Evolutionary conservation across 768 basidiomycete genomes (phyloP), one percentile per base, ranked within the genome.

Genomic region (Rickenella mellea): DNA sequence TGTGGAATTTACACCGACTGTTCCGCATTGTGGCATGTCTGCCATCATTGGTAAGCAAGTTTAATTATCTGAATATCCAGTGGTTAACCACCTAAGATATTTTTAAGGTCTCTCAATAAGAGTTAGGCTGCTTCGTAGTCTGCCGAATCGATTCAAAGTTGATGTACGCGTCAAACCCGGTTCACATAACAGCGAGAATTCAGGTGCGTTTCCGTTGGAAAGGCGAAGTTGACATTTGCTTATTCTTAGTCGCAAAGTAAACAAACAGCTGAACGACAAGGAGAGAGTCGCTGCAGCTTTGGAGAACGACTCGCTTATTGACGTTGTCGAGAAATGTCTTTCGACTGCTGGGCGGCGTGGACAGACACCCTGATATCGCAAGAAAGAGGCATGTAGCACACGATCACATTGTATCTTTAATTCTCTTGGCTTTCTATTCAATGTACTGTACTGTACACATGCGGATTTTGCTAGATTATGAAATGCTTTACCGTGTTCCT

Each of bases 251-350:
- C 27, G 15, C 26, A 28, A 49, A 94, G 96, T 99, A 9, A 99
- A 98, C 64, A 97, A 97, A 59, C 96, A 99, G 55, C 70, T 99
- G 26, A 99, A 99, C 54, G 96, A 99, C 66, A 99, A 99, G 62
- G 96, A 99, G 63, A 74, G 96, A 29, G 96, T 98, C 2, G 92
- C 92, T 20, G 96, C 96, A 9, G 96, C 96, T 1, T 70, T 98
- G 37, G 96, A 99, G 62, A 98, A 98, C 62, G 73, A 78, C 2
- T 74, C 83, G 22, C 71, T 99, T 4, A 58, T 97, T 1, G 83
- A 84, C 42, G 88, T 89, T 0, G 78, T 99, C 8, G 93, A 98
- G 58, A 80, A 82, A 25, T 83, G 81, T 55, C 64, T 87, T 17
- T 60, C 64, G 9, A 68, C 67, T 6, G 68, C 62, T 27, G 52